phyloP scores from a whole-genome alignment of 352 stramenopile genomes.

The Phytophthora hybrid region DNA sequence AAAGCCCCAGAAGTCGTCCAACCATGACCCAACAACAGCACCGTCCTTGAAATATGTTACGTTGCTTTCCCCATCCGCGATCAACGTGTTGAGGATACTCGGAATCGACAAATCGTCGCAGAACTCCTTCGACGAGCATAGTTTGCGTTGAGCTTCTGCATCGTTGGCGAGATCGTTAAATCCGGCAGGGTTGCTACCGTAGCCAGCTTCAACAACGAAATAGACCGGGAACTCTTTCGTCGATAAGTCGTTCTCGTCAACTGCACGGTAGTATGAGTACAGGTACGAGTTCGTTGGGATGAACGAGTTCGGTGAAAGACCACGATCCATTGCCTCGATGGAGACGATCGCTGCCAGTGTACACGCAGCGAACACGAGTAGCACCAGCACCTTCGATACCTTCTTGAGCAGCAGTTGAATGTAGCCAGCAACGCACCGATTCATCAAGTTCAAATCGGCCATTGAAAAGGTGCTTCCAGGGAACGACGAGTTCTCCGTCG shows the following conservation, averaged over 20 bases:
- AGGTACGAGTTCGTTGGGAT: slow-evolving; percentile 72
- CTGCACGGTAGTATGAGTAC: slow-evolving; percentile 55
- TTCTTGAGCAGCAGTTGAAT: slow-evolving; percentile 48
- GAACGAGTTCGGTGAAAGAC: slow-evolving; percentile 58
- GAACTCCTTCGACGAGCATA: slow-evolving; percentile 72
- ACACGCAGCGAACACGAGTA: slow-evolving; percentile 58
- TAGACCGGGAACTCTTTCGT: slow-evolving; percentile 59
- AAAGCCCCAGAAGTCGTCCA: slow-evolving; percentile 84
- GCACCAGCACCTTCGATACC: slow-evolving; percentile 63
- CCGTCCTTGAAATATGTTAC: slow-evolving; percentile 59
- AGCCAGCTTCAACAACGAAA: slow-evolving; percentile 75
- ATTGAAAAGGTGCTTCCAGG: slow-evolving; percentile 38
- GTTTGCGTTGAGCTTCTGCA: slow-evolving; percentile 42
- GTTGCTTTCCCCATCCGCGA: slow-evolving; percentile 40
- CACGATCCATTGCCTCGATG: slow-evolving; percentile 62
- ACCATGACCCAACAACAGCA: slow-evolving; percentile 64
- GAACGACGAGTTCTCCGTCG: slow-evolving; percentile 42
- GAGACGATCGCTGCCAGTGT: slow-evolving; percentile 62
- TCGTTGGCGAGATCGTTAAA: slow-evolving; percentile 45
- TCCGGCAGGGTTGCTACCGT: slow-evolving; percentile 53
- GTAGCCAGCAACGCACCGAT: slow-evolving; percentile 55
- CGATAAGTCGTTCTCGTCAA: slow-evolving; percentile 57
- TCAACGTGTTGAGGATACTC: slow-evolving; percentile 62
- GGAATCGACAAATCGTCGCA: slow-evolving; percentile 66
- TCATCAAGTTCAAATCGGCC: slow-evolving; percentile 43